Conservation (phyloP, 352 stramenopile species). For the Globisporangium radiosum region DNA sequence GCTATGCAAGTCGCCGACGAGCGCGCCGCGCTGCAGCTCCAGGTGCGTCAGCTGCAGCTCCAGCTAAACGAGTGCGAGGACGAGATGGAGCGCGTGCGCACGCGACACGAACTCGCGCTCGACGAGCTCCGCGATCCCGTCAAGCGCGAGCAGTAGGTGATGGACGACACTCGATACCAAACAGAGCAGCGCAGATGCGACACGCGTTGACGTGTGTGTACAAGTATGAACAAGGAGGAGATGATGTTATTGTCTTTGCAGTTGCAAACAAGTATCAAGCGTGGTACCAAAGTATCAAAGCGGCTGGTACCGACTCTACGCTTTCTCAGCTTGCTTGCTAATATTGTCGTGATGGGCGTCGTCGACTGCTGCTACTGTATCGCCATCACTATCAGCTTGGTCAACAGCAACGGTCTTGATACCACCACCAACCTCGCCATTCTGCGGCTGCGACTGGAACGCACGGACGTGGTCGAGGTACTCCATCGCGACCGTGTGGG, state of each 20-base stretch:
- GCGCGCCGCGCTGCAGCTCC: conserved; percentile 40
- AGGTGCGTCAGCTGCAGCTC: conserved; percentile 57
- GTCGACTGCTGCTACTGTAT: too few relatives aligned
- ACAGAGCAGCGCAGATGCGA: neutral
- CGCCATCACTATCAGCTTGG: neutral
- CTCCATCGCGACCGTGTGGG: conserved; percentile 41
- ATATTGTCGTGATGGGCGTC: too few relatives aligned
- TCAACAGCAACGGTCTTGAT: too few relatives aligned
- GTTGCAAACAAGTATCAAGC: too few relatives aligned
- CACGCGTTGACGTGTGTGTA: neutral
- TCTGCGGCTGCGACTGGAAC: conserved; percentile 14
- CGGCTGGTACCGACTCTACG: too few relatives aligned
- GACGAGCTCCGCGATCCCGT: conserved; percentile 12
- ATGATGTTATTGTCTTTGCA: too few relatives aligned
- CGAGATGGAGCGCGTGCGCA: conserved; percentile 74
- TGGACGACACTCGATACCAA: too few relatives aligned
- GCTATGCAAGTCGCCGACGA: conserved; percentile 36
- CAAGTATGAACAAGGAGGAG: neutral
- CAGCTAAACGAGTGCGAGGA: conserved; percentile 74
- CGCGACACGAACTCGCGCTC: conserved; percentile 28
- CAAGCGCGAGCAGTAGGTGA: conserved; percentile 2
- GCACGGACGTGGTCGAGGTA: conserved; percentile 57
- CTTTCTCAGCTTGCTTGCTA: too few relatives aligned
- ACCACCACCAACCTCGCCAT: neutral
- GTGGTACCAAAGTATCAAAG: too few relatives aligned